phyloP scores from a whole-genome alignment of 495 filamentous ascomycete species.

The Penicillium fimorum region DNA sequence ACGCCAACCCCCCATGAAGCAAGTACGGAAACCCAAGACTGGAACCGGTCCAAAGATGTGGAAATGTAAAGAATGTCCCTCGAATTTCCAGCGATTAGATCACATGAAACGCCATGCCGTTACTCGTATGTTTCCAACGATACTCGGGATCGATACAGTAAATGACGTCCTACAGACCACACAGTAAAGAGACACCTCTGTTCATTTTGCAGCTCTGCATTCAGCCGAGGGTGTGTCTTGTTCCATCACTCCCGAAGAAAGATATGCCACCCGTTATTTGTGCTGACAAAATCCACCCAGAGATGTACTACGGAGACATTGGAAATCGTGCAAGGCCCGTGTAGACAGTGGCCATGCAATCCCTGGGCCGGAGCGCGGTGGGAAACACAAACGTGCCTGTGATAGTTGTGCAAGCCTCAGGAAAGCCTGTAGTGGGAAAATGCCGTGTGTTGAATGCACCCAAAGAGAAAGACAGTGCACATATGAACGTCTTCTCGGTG shows the following conservation, averaged over 20 bases:
- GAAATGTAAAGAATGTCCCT: constrained; percentile 33
- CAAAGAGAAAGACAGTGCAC: constrained; percentile 28
- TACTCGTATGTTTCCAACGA: constrained; percentile 26
- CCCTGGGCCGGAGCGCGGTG: constrained; percentile 28
- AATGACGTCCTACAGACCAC: constrained; percentile 20
- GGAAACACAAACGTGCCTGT: constrained; percentile 38
- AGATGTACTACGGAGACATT: constrained; percentile 36
- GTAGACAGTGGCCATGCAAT: constrained; percentile 24
- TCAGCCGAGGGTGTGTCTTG: constrained; percentile 34
- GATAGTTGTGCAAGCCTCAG: constrained; percentile 37
- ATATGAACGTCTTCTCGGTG: constrained; percentile 27
- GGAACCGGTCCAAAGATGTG: constrained; percentile 13
- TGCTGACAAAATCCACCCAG: constrained; percentile 14
- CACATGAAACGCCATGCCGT: constrained; percentile 33
- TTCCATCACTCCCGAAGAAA: background rate
- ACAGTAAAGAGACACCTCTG: constrained; percentile 23
- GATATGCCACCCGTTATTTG: background rate
- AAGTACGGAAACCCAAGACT: constrained; percentile 6
- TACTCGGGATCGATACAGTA: background rate
- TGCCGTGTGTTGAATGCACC: constrained; percentile 32
- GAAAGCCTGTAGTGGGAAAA: constrained; percentile 33
- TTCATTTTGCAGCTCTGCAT: constrained; percentile 31
- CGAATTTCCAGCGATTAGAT: constrained; percentile 32
- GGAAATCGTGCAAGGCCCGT: constrained; percentile 36
- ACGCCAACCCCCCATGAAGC: constrained; percentile 16